Conservation (phyloP, 257 asterid species). For the Linderniella brevidens region DNA sequence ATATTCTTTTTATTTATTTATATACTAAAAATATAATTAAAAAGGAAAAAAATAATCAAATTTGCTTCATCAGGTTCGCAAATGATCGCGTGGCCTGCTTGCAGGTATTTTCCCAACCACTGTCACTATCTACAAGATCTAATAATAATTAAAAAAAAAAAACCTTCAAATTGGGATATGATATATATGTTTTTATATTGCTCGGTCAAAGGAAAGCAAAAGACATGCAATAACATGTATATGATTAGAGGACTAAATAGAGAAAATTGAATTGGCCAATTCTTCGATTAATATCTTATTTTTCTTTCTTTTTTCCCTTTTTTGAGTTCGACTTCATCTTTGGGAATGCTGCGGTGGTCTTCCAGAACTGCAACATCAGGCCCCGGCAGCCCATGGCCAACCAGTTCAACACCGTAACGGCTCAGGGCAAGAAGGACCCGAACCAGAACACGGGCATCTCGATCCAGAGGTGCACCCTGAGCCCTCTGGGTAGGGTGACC, state of each 20-base stretch:
- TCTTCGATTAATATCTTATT: too few relatives aligned
- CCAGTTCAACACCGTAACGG: conserved; percentile 3
- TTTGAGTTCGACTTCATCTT: conserved; percentile 2
- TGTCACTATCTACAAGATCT: too few relatives aligned
- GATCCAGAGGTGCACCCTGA: background rate
- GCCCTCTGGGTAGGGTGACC: background rate
- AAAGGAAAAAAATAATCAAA: background rate
- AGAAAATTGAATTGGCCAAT: background rate
- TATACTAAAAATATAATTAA: background rate
- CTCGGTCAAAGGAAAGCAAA: too few relatives aligned
- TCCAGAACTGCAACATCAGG: conserved; percentile 2
- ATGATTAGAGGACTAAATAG: background rate
- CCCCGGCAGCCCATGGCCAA: background rate
- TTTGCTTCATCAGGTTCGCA: background rate
- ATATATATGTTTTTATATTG: background rate
- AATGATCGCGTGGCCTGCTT: background rate
- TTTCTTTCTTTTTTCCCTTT: too few relatives aligned
- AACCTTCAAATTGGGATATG: too few relatives aligned
- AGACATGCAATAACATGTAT: too few relatives aligned
- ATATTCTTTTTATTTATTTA: too few relatives aligned
- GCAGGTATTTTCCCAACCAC: too few relatives aligned
- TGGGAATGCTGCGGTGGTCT: conserved; percentile 2
- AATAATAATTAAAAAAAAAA: too few relatives aligned
- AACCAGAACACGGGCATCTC: conserved; percentile 4
- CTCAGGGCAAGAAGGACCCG: conserved; percentile 2